These are phyloP conservation scores for Kurtzmaniella cleridarum DNA, from an alignment of 805 yeast genomes.

Conservation along the genomic window DNA sequence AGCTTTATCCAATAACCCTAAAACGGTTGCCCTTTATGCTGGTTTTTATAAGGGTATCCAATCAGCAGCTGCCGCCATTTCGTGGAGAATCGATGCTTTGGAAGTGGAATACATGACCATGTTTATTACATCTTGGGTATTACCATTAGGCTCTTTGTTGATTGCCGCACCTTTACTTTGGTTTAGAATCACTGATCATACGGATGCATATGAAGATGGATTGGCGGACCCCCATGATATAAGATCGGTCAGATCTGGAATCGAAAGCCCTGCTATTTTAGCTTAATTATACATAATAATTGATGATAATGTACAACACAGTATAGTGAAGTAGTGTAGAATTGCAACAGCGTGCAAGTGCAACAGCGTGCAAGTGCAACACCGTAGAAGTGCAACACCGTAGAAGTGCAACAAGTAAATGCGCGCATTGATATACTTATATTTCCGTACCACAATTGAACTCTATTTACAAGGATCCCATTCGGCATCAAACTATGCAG, in stretches of 20 bases:
- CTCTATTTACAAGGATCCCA: no score
- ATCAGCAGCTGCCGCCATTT: slow-evolving; percentile 58
- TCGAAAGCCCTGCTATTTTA: slow-evolving; percentile 1
- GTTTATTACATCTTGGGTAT: slow-evolving; percentile 50
- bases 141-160: slow-evolving; percentile 42
- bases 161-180: slow-evolving; percentile 45
- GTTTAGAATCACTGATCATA: slow-evolving; percentile 39
- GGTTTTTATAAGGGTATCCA: slow-evolving; percentile 63
- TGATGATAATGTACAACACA: no score
- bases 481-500: no score
- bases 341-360: no score
- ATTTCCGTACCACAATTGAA: no score
- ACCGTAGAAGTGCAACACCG: no score
- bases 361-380: no score
- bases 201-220: slow-evolving; percentile 30
- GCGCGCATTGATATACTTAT: no score
- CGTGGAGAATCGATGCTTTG: slow-evolving; percentile 52
- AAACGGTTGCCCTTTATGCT: slow-evolving; percentile 51
- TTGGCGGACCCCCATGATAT: slow-evolving; percentile 21
- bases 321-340: no score
- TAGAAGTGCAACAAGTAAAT: no score
- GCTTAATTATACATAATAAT: neutral
- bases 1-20: slow-evolving; percentile 51
- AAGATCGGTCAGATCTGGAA: slow-evolving; percentile 17
- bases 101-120: slow-evolving; percentile 31